Evolutionary conservation across 2,329 filamentous ascomycete genomes (phyloP).

Genomic region (Aspergillus ustus): DNA sequence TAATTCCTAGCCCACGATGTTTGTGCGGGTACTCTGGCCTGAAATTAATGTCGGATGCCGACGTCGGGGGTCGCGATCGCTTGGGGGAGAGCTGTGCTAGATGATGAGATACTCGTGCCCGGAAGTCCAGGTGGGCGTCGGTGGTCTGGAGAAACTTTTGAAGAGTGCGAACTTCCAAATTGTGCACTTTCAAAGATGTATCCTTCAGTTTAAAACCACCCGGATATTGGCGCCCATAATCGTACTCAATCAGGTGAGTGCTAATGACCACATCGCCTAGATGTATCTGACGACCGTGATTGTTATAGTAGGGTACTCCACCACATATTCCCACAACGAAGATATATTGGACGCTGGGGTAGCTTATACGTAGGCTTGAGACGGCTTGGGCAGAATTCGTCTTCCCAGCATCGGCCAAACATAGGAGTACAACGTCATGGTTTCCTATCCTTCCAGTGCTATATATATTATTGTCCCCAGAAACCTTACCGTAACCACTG

Average conservation of each 20-base stretch:
- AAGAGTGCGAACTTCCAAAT: background rate
- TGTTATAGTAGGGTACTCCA: background rate
- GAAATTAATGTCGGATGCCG: background rate
- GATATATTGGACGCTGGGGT: background rate
- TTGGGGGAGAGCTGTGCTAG: background rate
- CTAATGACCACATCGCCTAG: constrained; percentile 1
- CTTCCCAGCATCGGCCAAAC: background rate
- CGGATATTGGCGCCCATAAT: background rate
- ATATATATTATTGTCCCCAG: background rate
- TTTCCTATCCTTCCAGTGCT: constrained; percentile 1
- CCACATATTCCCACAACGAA: background rate
- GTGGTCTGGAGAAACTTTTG: background rate
- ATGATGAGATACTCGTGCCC: background rate
- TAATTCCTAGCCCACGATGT: background rate
- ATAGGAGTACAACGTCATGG: background rate
- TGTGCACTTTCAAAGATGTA: background rate
- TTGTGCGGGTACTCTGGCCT: constrained; percentile 5
- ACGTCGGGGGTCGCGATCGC: background rate
- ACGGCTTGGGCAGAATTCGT: background rate
- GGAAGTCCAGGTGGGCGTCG: background rate
- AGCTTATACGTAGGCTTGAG: background rate
- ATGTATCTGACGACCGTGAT: background rate
- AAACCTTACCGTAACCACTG: background rate
- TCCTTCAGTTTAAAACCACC: background rate
- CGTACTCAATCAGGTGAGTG: background rate